A percentile compares a stretch with the other conserved stretches of the same genome.
phyloP scores from a whole-genome alignment of 352 stramenopile species.

The Phytophthora kernoviae region DNA sequence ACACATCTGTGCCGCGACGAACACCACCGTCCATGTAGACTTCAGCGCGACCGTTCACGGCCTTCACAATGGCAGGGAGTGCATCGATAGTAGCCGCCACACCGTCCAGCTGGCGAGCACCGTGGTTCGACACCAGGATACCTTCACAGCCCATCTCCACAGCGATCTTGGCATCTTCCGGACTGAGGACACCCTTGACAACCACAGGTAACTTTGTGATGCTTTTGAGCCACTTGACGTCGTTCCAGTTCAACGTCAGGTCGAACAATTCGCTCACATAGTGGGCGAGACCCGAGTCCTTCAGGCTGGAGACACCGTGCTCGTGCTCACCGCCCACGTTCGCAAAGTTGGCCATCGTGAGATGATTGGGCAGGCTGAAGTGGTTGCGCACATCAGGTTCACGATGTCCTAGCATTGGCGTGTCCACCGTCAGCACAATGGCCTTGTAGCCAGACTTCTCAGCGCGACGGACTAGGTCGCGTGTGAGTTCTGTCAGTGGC shows the following conservation, averaged over 20 bases:
- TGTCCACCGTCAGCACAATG: slow-evolving; percentile 96
- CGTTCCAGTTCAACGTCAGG: slow-evolving; percentile 93
- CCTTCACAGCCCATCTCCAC: slow-evolving; percentile 91
- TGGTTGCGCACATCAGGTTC: slow-evolving; percentile 95
- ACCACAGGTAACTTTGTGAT: slow-evolving; percentile 92
- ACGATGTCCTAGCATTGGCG: slow-evolving; percentile 95
- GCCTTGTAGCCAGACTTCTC: slow-evolving; percentile 96
- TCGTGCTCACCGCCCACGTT: slow-evolving; percentile 63
- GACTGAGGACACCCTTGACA: slow-evolving; percentile 94
- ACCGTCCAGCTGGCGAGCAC: slow-evolving; percentile 91
- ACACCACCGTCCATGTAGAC: slow-evolving; percentile 96
- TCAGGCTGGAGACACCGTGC: slow-evolving; percentile 53
- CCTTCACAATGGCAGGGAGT: slow-evolving; percentile 89
- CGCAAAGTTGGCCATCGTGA: slow-evolving; percentile 46
- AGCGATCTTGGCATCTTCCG: slow-evolving; percentile 91
- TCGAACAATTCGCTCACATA: slow-evolving; percentile 91
- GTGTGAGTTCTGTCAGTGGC: slow-evolving; percentile 81
- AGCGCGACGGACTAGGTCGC: slow-evolving; percentile 87
- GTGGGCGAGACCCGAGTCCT: slow-evolving; percentile 34
- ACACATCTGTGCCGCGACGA: slow-evolving; percentile 94
- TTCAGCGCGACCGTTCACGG: slow-evolving; percentile 81
- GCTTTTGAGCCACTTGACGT: slow-evolving; percentile 92
- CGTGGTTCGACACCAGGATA: slow-evolving; percentile 95
- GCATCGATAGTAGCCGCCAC: slow-evolving; percentile 92
- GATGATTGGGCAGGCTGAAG: slow-evolving; percentile 87